Base-by-base conservation (phyloP, 2,329 filamentous ascomycete genomes). In the Elsinoe arachidis region DNA sequence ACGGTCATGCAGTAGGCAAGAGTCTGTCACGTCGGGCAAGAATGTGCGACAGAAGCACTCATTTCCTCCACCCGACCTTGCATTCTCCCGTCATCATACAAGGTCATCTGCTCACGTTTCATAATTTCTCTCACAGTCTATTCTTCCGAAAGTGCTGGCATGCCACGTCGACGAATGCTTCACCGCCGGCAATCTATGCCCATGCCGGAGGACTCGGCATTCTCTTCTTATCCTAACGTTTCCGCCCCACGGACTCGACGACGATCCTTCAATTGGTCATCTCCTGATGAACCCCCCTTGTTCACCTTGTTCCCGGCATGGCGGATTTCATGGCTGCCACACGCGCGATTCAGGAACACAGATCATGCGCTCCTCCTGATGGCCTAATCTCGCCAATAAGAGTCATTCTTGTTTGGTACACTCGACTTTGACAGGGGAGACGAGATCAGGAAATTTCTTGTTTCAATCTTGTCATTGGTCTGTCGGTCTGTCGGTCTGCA, bases 371-470 rank as follows among this genome's bases (percentile, higher is more conserved):
- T 53, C 49, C 34, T 53, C 15, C 12, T 21, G 19, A 15, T 26
- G 26, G 19, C 49, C 49, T 53, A 37, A 53, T 53, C 49, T 53
- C 34, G 33, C 49, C 21, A 34, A 21, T 34, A 15, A 51, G 33
- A 17, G n/a, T 19, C 41, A 46, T 17, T n/a, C 41, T 5, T 39
- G 49, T 53, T 53, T 35, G 49, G 49, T 53, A 53, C 49, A n/a
- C 26, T 53, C 49, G 34, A 15, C 10, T 26, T 53, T 53, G 49
- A 53, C 49, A 53, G 49, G 49, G 49, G 49, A 17, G 41, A 35
- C 11, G 33, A 39, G 33, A 34, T 21, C n/a, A 34, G 19, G 26
- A 51, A 21, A 34, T 34, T 51, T 26, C 46, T 26, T 26, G 46
- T 35, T 34, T 51, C 26, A 15, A 34, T 11, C 19, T 30, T 11